Evolutionary conservation across 192 early-diverging fungal genomes (phyloP).

Genomic region (Coemansia reversa): DNA sequence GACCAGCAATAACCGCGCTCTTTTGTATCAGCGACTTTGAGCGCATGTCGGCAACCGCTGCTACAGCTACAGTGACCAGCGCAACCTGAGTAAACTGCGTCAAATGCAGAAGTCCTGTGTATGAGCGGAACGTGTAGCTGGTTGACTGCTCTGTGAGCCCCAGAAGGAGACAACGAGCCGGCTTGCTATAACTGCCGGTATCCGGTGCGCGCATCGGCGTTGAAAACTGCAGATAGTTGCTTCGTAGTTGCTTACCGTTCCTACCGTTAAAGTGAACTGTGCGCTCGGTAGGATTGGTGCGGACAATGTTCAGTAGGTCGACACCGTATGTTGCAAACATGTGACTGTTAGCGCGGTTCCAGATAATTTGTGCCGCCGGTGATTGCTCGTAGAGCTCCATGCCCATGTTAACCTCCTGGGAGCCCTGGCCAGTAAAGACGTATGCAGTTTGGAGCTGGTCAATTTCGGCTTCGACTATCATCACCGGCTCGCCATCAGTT

Average conservation of each 20-base stretch:
- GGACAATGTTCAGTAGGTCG: constrained; percentile 86
- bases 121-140: constrained; percentile 79
- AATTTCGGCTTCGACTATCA: constrained; percentile 80
- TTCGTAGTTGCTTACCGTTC: constrained; percentile 76
- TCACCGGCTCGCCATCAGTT: constrained; percentile 64
- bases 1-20: constrained; percentile 82
- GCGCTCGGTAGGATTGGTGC: constrained; percentile 67
- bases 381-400: constrained; percentile 86
- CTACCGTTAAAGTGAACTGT: constrained; percentile 82
- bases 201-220: constrained; percentile 60
- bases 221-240: constrained; percentile 62
- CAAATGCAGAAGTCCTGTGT: constrained; percentile 75
- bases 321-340: constrained; percentile 82
- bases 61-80: constrained; percentile 81
- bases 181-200: constrained; percentile 54
- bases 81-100: constrained; percentile 93
- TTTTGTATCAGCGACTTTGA: constrained; percentile 73
- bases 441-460: constrained; percentile 85
- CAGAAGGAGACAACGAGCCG: neutral
- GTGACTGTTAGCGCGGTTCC: constrained; percentile 85
- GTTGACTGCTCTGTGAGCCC: constrained; percentile 34
- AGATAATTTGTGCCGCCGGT: constrained; percentile 74
- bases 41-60: constrained; percentile 82
- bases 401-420: constrained; percentile 93
- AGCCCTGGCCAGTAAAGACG: constrained; percentile 93